Conservation (phyloP, 148 eudicot genomes). For the Spergularia bocconei region DNA sequence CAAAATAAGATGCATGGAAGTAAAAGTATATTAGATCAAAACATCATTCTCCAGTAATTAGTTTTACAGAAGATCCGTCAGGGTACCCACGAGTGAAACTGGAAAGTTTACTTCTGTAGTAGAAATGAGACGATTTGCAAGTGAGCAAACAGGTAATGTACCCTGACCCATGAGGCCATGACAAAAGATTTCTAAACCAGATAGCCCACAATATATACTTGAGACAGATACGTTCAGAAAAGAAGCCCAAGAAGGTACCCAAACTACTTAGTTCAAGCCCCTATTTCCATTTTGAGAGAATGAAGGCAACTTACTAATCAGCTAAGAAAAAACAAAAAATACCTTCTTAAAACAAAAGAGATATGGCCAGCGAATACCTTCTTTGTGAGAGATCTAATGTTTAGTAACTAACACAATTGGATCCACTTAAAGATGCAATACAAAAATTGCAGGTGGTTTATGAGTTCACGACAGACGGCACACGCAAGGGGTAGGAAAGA, state of each 20-base stretch:
- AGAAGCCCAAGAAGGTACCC: constrained; percentile 1
- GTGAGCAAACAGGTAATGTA: background rate
- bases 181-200: background rate
- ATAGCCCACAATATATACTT: background rate
- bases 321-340: background rate
- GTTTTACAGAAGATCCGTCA: background rate
- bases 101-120: background rate
- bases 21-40: background rate
- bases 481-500: background rate
- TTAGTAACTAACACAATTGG: background rate
- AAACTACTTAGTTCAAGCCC: background rate
- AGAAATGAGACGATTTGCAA: background rate
- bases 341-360: background rate
- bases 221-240: background rate
- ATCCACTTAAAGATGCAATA: background rate
- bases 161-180: background rate
- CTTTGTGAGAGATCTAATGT: background rate
- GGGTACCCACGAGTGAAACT: background rate
- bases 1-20: background rate
- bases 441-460: background rate
- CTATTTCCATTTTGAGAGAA: background rate
- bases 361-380: background rate
- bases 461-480: background rate
- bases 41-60: background rate
- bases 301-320: constrained; percentile 1